These are phyloP conservation scores for Punica granatum DNA, from an alignment of 345 rosid genomes.

Conservation along the genomic window DNA sequence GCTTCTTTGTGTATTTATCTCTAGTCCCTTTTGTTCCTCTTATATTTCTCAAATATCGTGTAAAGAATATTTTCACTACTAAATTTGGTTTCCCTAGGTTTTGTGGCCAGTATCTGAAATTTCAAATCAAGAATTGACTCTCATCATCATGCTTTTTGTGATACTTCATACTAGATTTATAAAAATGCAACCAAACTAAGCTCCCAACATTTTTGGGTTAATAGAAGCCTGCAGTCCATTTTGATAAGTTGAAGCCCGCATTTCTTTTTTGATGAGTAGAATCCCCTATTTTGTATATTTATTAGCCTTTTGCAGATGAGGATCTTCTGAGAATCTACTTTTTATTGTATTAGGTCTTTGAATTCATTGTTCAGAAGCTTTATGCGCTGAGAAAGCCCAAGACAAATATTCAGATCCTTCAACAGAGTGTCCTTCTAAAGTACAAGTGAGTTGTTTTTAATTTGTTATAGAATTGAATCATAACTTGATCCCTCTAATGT, in stretches of 20 bases:
- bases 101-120: neutral
- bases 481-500: neutral
- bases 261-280: too few relatives aligned
- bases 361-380: conserved; percentile 95
- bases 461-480: neutral
- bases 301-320: neutral
- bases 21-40: neutral
- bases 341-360: conserved; percentile 61
- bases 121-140: neutral
- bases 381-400: conserved; percentile 94
- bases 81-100: neutral
- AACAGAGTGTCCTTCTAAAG: conserved; percentile 88
- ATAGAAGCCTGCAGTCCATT: too few relatives aligned
- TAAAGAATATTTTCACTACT: neutral
- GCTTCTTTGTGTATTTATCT: neutral
- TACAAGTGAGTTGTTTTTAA: conserved; percentile 63
- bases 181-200: neutral
- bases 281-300: neutral
- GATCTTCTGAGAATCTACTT: neutral
- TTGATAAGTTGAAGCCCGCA: neutral
- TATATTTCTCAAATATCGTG: neutral
- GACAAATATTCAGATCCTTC: conserved; percentile 98
- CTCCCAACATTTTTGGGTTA: neutral
- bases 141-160: neutral
- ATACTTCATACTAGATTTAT: neutral